Evolutionary conservation across 305 asterid species (phyloP).

Genomic region (Salvia sclarea): DNA sequence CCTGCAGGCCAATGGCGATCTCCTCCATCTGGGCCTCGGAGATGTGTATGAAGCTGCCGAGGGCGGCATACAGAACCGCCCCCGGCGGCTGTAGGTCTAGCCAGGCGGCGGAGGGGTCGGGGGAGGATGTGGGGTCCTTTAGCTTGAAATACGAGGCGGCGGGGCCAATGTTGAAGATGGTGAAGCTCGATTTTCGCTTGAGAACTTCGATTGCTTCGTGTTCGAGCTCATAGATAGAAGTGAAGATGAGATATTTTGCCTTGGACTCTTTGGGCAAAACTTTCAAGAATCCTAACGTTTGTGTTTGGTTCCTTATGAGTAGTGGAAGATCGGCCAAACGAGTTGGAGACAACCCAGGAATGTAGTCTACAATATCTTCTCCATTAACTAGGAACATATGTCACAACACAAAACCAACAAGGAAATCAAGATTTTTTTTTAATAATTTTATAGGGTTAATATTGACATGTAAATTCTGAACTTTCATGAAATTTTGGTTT

Average conservation of each 20-base stretch:
- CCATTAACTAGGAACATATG: slow-evolving; percentile 42
- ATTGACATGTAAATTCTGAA: too few relatives aligned
- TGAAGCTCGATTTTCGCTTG: slow-evolving; percentile 20
- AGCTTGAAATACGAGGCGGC: slow-evolving; percentile 31
- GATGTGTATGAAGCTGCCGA: slow-evolving; percentile 52
- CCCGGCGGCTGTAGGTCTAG: slow-evolving; percentile 46
- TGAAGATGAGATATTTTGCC: slow-evolving; percentile 38
- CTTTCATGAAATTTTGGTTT: too few relatives aligned
- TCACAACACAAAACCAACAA: background rate
- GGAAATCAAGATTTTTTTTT: too few relatives aligned
- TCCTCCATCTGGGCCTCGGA: slow-evolving; percentile 49
- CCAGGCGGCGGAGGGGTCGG: slow-evolving; percentile 31
- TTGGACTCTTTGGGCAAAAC: background rate
- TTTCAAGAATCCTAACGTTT: background rate
- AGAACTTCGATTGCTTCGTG: slow-evolving; percentile 39
- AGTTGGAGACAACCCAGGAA: slow-evolving; percentile 43
- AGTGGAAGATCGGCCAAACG: slow-evolving; percentile 43
- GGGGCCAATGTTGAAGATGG: slow-evolving; percentile 46
- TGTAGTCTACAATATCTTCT: slow-evolving; percentile 39
- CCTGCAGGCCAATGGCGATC: slow-evolving; percentile 42
- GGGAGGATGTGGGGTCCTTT: background rate
- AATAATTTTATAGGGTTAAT: too few relatives aligned
- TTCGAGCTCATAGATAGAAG: slow-evolving; percentile 47
- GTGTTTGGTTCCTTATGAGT: background rate
- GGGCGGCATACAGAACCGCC: slow-evolving; percentile 59